Base-by-base conservation (phyloP, 148 eudicot species). In the Amaranthus palmeri region DNA sequence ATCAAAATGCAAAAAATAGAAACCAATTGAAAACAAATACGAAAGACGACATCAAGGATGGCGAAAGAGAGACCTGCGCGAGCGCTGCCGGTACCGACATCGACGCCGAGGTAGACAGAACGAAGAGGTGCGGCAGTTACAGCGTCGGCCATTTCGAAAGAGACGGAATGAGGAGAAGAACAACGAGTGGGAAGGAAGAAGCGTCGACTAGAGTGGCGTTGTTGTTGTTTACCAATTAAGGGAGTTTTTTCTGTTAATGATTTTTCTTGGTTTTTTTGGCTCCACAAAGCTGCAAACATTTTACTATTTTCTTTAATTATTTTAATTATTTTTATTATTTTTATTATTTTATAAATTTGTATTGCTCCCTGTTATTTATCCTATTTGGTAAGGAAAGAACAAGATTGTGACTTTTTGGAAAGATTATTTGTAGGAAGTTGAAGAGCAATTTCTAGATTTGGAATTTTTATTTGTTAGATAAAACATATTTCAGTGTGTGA, bases 51-150 rank as follows among this genome's bases (percentile, higher is more conserved):
- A 51, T 60, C 6, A 12, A 12, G 57, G 7, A 68, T 49, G 36
- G 50, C 51, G 11, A 57, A 17, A 25, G 47, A 61, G 44, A 13
- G 74, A 91, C 99, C 99, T 65, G 99, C 99, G 55, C 99, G 97
- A 14, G 99, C 97, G 88, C 99, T 95, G 69, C 97, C 99, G 63
- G 99, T 95, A 79, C 99, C 99, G 62, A 95, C 99, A 76, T 95
- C 99, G 67, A 95, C 88, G 68, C 99, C 99, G 68, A 95, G 99
- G 78, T 72, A 86, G 45, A 95, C 67, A 25, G 96, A 76, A 59
- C 90, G 85, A 48, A 11, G 81, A 74, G 82, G 13, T 9, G 64
- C 65, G 76, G 81, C 12, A 64, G 78, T 12, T 75, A 17, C 43
- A 68, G 25, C 53, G 72, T 85, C 54, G 59, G 83, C 74, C 87